These are phyloP conservation scores for Aspergillus sp. DNA, from an alignment of 2,329 filamentous ascomycete species.

Conservation along the genomic window DNA sequence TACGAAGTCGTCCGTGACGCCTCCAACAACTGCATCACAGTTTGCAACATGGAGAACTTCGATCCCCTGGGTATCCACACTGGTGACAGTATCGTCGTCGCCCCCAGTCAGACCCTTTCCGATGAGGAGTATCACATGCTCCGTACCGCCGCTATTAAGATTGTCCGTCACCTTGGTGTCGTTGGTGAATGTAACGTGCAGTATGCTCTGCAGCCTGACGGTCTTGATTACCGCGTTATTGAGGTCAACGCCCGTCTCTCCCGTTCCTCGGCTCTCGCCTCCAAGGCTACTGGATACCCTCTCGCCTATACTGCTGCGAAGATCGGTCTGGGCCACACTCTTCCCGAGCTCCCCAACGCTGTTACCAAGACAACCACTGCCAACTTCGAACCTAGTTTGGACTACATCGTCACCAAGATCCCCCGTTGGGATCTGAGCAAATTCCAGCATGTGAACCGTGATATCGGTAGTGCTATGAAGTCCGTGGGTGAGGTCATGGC, in stretches of 20 bases:
- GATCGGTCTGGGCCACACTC: conserved; percentile 92
- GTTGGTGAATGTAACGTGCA: conserved; percentile 99
- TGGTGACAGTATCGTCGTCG: conserved; percentile 97
- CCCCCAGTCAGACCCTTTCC: conserved; percentile 92
- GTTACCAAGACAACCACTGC: conserved; percentile 98
- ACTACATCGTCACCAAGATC: conserved; percentile 99
- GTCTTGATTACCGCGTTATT: conserved; percentile 96
- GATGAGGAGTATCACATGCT: conserved; percentile 99
- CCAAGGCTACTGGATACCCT: conserved; percentile 96
- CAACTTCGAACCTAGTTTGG: conserved; percentile 96
- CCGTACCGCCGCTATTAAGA: conserved; percentile 94
- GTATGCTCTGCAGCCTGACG: conserved; percentile 94
- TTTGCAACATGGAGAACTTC: conserved; percentile 99
- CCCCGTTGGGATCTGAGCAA: conserved; percentile 97
- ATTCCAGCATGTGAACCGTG: conserved; percentile 97
- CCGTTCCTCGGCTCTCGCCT: conserved; percentile 92
- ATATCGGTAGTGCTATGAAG: conserved; percentile 98
- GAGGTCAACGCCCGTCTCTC: conserved; percentile 99
- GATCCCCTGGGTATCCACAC: conserved; percentile 97
- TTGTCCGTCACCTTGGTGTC: conserved; percentile 92
- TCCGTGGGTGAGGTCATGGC: conserved; percentile 99
- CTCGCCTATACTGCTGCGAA: conserved; percentile 97
- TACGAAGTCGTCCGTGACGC: conserved; percentile 98
- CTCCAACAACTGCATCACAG: conserved; percentile 97
- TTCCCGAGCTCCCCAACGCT: conserved; percentile 94